Percentiles rank a stretch among this genome's conserved stretches.
phyloP scores from a whole-genome alignment of 768 basidiomycete genomes.

The Lepiota subincarnata region DNA sequence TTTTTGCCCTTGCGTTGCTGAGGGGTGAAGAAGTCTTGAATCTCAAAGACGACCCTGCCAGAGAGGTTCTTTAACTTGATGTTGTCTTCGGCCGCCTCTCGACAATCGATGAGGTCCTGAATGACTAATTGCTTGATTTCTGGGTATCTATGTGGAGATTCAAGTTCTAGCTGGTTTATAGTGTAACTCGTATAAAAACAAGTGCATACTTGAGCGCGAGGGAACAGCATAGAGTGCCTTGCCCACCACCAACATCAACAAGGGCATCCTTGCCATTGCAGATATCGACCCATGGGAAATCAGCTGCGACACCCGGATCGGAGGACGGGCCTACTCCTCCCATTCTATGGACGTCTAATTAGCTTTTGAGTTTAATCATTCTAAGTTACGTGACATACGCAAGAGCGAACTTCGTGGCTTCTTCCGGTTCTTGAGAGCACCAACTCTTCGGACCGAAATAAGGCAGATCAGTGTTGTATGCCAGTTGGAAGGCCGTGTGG shows the following conservation, averaged over 20 bases:
- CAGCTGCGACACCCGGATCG: constrained; percentile 33
- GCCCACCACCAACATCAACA: constrained; percentile 36
- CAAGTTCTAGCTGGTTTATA: not conserved
- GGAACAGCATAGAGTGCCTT: constrained; percentile 12
- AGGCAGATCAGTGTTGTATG: constrained; percentile 31
- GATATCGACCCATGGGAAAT: constrained; percentile 35
- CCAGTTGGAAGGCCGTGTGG: constrained; percentile 37
- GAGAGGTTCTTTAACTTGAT: constrained; percentile 29
- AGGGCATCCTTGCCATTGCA: constrained; percentile 32
- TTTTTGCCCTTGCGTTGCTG: constrained; percentile 37
- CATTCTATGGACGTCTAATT: constrained; percentile 19
- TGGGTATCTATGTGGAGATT: constrained; percentile 25
- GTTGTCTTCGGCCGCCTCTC: constrained; percentile 29
- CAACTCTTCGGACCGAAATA: constrained; percentile 33
- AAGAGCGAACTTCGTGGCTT: constrained; percentile 31
- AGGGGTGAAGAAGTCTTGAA: constrained; percentile 37
- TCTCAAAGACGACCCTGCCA: constrained; percentile 31
- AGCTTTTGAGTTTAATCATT: not conserved
- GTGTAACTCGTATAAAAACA: not conserved
- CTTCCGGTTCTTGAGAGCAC: constrained; percentile 33
- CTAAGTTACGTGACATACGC: constrained; percentile 17
- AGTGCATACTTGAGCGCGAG: constrained; percentile 30
- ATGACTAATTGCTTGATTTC: constrained; percentile 34
- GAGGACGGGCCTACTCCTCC: constrained; percentile 36
- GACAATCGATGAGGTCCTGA: constrained; percentile 33